Percentiles rank a stretch among this genome's conserved stretches.
phyloP scores from a whole-genome alignment of 1,284 basidiomycete genomes.

The Cutaneotrichosporon sp. region DNA sequence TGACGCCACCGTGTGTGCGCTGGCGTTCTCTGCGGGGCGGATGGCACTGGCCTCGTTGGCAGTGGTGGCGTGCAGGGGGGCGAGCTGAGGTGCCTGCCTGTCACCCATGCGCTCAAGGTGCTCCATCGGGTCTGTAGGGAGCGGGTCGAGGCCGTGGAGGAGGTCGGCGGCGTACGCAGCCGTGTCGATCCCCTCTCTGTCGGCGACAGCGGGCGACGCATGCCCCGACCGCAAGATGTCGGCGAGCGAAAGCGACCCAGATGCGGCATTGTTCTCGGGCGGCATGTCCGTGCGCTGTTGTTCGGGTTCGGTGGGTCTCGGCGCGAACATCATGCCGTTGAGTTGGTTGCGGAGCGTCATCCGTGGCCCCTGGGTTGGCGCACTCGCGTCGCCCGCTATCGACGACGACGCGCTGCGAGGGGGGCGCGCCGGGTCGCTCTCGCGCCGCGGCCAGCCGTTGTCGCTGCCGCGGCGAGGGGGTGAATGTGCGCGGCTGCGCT shows the following conservation, averaged over 20 bases:
- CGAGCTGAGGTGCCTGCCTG: too few species aligned
- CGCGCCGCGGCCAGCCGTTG: not conserved
- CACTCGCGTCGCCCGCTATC: not conserved
- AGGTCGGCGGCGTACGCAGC: too few species aligned
- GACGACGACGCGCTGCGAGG: not conserved
- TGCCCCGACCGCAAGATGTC: too few species aligned
- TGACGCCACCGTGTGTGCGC: too few species aligned
- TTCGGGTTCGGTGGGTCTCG: too few species aligned
- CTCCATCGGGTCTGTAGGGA: too few species aligned
- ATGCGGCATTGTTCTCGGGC: not conserved
- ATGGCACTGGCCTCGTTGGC: not conserved
- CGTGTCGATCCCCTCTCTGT: too few species aligned
- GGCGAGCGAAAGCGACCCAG: too few species aligned
- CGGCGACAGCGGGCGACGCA: too few species aligned
- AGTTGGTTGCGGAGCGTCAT: slow-evolving; percentile 1
- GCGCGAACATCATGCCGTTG: not conserved
- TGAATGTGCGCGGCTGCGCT: not conserved
- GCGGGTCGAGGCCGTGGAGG: too few species aligned
- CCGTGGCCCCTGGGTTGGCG: not conserved
- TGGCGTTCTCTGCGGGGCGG: not conserved
- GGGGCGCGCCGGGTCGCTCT: too few species aligned
- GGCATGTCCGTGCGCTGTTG: not conserved
- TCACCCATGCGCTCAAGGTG: too few species aligned
- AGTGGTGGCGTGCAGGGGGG: not conserved
- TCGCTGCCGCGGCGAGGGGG: not conserved